Conservation (phyloP, 2,329 filamentous ascomycete genomes). For the Juglanconis oblonga region DNA sequence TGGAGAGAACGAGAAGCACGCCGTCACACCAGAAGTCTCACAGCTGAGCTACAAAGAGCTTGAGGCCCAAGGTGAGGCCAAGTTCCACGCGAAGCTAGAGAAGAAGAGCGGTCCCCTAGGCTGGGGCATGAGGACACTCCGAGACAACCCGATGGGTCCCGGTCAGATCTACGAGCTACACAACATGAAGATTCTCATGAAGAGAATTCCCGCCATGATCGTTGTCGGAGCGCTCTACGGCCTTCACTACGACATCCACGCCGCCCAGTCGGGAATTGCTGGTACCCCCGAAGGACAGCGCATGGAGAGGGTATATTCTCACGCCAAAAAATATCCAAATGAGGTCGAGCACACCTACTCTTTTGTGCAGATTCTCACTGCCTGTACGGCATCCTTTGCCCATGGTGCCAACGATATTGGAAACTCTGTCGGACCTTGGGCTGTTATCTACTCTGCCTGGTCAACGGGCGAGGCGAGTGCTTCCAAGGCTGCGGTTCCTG, state of each 20-base stretch:
- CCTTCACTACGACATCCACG: constrained; percentile 78
- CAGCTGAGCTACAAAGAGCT: constrained; percentile 62
- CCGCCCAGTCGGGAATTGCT: constrained; percentile 65
- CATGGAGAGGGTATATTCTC: constrained; percentile 65
- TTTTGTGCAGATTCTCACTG: constrained; percentile 64
- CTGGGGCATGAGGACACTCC: constrained; percentile 78
- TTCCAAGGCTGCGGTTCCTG: constrained; percentile 63
- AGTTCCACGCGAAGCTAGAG: constrained; percentile 61
- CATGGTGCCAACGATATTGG: constrained; percentile 78
- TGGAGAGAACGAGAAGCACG: constrained; percentile 39
- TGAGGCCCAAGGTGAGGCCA: constrained; percentile 52
- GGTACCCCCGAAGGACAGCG: constrained; percentile 72
- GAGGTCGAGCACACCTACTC: constrained; percentile 69
- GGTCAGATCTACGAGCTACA: constrained; percentile 72
- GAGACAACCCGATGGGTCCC: constrained; percentile 68
- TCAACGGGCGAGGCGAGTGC: constrained; percentile 57
- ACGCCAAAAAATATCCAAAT: constrained; percentile 64
- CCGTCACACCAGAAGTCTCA: constrained; percentile 44
- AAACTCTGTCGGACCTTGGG: constrained; percentile 68
- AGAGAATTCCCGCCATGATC: constrained; percentile 67
- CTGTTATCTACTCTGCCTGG: constrained; percentile 68
- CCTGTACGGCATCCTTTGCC: constrained; percentile 70
- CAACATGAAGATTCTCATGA: constrained; percentile 63
- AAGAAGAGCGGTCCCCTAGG: constrained; percentile 66
- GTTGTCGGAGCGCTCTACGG: constrained; percentile 67